A percentile compares a stretch with the other conserved stretches of the same genome.
These are phyloP conservation scores for Trichocomaceae sp. DNA, from an alignment of 2,329 filamentous ascomycete genomes.

Conservation along the genomic window DNA sequence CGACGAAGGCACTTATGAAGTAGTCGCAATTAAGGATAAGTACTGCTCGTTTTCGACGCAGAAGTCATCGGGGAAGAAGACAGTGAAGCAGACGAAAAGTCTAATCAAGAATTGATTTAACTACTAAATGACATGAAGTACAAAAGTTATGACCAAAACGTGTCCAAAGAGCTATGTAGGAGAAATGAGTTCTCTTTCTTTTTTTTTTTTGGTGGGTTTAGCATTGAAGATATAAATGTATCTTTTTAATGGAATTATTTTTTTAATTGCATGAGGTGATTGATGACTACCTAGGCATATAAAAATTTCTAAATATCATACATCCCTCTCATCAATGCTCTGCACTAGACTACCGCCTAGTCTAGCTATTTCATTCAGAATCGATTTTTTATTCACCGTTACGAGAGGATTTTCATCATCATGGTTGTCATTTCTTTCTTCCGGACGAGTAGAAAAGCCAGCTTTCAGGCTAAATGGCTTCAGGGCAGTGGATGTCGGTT, in stretches of 20 bases:
- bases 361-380: slow-evolving; percentile 41
- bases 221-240: too few relatives aligned
- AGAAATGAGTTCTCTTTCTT: neutral
- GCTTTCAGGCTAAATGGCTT: slow-evolving; percentile 32
- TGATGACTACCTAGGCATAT: too few relatives aligned
- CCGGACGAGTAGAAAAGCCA: slow-evolving; percentile 31
- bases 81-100: slow-evolving; percentile 30
- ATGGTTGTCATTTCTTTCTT: neutral
- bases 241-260: too few relatives aligned
- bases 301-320: slow-evolving; percentile 8
- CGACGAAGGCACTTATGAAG: slow-evolving; percentile 95
- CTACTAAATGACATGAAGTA: neutral
- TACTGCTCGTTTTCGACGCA: slow-evolving; percentile 83
- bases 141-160: neutral
- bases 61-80: slow-evolving; percentile 47
- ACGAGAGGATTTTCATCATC: slow-evolving; percentile 16
- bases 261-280: too few relatives aligned
- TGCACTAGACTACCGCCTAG: slow-evolving; percentile 59
- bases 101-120: slow-evolving; percentile 13
- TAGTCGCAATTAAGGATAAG: slow-evolving; percentile 89
- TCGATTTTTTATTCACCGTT: slow-evolving; percentile 34
- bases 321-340: slow-evolving; percentile 51
- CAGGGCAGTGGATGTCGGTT: slow-evolving; percentile 40
- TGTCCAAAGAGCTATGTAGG: neutral
- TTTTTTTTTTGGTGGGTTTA: neutral